These are phyloP conservation scores for Beta vulgaris DNA, from an alignment of 148 eudicot species.

Conservation along the genomic window DNA sequence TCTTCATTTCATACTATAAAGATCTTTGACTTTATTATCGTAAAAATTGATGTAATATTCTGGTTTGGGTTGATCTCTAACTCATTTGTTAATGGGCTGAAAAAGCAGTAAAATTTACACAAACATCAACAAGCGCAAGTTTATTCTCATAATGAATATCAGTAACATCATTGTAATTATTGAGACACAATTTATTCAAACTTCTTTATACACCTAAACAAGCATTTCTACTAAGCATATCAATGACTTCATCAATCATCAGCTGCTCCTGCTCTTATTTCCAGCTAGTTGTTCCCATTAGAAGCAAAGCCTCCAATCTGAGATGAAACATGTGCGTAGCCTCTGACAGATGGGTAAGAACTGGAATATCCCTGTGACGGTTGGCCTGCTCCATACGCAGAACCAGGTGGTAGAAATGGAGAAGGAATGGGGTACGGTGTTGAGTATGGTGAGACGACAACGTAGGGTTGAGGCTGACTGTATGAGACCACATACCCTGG, in stretches of 20 bases:
- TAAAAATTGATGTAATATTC: too few relatives aligned
- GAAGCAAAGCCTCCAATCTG: not conserved
- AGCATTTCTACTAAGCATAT: not conserved
- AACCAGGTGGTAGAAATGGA: not conserved
- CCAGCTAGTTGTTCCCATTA: not conserved
- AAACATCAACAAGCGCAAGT: not conserved
- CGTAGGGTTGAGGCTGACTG: constrained; percentile 17
- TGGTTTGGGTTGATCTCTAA: too few relatives aligned
- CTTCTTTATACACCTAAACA: not conserved
- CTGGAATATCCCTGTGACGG: not conserved
- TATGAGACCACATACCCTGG: constrained; percentile 18
- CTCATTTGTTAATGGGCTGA: not conserved
- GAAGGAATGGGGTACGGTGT: not conserved
- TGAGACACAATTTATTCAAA: not conserved
- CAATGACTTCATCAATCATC: not conserved
- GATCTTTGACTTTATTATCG: too few relatives aligned
- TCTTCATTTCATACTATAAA: too few relatives aligned
- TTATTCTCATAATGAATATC: not conserved
- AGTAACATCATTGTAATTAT: not conserved
- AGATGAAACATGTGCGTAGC: not conserved
- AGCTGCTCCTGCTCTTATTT: not conserved
- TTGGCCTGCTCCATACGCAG: not conserved
- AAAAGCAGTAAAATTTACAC: not conserved
- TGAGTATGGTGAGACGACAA: constrained; percentile 21
- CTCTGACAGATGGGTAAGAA: not conserved